Evolutionary conservation across 768 basidiomycete genomes (phyloP).

Genomic region (Lentinula guzmanii): DNA sequence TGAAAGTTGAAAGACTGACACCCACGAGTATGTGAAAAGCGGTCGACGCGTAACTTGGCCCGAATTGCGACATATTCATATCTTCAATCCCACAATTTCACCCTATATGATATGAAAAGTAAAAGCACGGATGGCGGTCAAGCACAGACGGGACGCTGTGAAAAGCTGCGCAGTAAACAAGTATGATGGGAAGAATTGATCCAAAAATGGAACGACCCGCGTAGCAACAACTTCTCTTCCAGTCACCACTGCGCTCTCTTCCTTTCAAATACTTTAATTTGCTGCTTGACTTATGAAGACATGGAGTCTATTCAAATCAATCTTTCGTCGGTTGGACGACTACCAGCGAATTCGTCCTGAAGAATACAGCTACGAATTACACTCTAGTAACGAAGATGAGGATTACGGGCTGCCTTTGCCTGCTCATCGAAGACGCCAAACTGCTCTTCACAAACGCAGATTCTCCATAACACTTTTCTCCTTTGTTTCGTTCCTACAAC

Average conservation of each 20-base stretch:
- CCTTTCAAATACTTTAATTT: not conserved
- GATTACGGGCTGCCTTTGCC: not conserved
- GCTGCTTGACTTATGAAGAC: not conserved
- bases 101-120: no score
- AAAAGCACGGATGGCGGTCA: no score
- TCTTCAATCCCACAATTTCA: no score
- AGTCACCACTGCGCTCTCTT: not conserved
- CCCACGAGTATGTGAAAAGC: no score
- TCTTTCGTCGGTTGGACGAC: constrained; percentile 4
- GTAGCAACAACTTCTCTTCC: not conserved
- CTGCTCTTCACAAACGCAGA: not conserved
- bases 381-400: not conserved
- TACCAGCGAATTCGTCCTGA: constrained; percentile 1
- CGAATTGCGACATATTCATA: no score
- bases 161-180: not conserved
- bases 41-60: no score
- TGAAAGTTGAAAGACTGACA: no score
- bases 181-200: not conserved
- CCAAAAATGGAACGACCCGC: not conserved
- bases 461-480: not conserved
- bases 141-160: no score
- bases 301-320: not conserved
- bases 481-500: not conserved
- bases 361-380: constrained; percentile 3
- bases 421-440: not conserved